Conservation (phyloP, 805 yeast species). For the Candida silvicultrix region DNA sequence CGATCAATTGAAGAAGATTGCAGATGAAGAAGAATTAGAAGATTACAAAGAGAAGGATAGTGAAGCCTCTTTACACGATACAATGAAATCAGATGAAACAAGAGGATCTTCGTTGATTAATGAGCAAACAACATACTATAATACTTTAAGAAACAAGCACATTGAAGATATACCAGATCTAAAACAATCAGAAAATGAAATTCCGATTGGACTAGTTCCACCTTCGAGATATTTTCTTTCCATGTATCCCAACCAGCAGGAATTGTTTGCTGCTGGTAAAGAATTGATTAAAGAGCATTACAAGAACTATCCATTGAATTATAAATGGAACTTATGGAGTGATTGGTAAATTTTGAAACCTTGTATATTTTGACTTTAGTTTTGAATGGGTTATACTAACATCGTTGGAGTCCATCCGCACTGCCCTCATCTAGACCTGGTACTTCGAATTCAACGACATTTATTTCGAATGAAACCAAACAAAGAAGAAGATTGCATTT, state of each 20-base stretch:
- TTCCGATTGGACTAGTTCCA: background rate
- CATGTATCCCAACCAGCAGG: background rate
- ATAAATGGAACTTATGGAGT: conserved; percentile 10
- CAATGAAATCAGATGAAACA: background rate
- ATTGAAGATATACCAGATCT: conserved; percentile 2
- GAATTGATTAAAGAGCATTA: background rate
- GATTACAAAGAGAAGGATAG: background rate
- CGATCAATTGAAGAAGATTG: background rate
- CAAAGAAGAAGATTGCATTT: background rate
- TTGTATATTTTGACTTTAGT: too few species aligned
- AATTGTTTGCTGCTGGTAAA: background rate
- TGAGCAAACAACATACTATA: conserved; percentile 1
- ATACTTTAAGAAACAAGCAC: conserved; percentile 3
- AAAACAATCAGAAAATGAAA: background rate
- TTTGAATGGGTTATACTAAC: too few species aligned
- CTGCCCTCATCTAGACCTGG: background rate
- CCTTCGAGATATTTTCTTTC: conserved; percentile 2
- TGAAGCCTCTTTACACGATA: background rate
- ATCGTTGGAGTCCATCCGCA: background rate
- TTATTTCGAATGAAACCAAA: background rate
- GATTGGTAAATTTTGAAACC: conserved; percentile 7
- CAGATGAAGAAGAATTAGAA: background rate
- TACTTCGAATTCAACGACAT: background rate
- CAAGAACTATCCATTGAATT: conserved; percentile 1
- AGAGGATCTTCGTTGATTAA: background rate